phyloP scores from a whole-genome alignment of 139 green algal genomes.

The Medakamo hakoo region DNA sequence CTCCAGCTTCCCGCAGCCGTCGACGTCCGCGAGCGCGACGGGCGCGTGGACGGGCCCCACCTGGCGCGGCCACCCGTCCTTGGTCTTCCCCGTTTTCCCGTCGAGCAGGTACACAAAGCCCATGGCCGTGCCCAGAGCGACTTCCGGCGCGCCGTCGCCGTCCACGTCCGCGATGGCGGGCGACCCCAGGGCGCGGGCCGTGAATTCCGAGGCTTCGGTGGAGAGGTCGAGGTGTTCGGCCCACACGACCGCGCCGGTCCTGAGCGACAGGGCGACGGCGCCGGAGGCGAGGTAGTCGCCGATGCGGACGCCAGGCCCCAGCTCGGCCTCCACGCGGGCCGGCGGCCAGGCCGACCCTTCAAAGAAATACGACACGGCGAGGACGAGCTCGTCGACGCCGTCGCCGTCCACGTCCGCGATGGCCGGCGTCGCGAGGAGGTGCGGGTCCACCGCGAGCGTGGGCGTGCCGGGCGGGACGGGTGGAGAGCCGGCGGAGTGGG shows the following conservation, averaged over 20 bases:
- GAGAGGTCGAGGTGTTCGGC: conserved; percentile 81
- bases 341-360: conserved; percentile 40
- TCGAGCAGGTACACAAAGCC: conserved; percentile 91
- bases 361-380: conserved; percentile 81
- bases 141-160: conserved; percentile 67
- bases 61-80: conserved; percentile 70
- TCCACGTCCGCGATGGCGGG: conserved; percentile 81
- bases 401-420: conserved; percentile 89
- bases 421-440: conserved; percentile 73
- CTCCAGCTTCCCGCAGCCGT: conserved; percentile 78
- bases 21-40: conserved; percentile 72
- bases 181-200: conserved; percentile 52
- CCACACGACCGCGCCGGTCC: not conserved
- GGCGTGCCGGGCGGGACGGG: not conserved
- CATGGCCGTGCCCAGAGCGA: conserved; percentile 80
- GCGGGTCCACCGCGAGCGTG: conserved; percentile 65
- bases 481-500: not conserved
- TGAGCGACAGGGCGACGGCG: conserved; percentile 51
- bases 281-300: conserved; percentile 59
- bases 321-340: conserved; percentile 11
- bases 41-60: conserved; percentile 85
- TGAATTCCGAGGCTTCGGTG: conserved; percentile 60
- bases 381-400: conserved; percentile 75
- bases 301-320: conserved; percentile 41
- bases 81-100: conserved; percentile 24